Evolutionary conservation across 1,284 basidiomycete genomes (phyloP), one percentile per base, ranked within the genome.

Genomic region (Sanghuangporus baumii): DNA sequence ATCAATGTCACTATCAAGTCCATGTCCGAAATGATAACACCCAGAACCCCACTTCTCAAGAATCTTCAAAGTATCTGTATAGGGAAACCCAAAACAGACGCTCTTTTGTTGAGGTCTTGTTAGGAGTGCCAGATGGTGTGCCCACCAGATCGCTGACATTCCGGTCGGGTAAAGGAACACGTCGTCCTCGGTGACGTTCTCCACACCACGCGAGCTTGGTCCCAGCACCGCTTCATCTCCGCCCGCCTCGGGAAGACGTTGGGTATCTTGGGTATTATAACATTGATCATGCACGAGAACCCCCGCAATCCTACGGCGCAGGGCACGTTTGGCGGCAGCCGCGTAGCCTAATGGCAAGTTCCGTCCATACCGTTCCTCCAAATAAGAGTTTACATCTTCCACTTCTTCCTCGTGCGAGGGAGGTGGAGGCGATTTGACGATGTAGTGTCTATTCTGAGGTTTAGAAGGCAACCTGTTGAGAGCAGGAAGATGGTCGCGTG

Each of bases 31-130:
- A 78, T 98, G 97, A 73, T 94, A 82, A 68, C 90, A 94, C 0
- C 97, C 97, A 0, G 93, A 92, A 0, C 97, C 97, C 94, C 96
- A 99, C 75, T 99, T 98, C 68, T 96, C 81, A 3, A 99, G 79
- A 50, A 97, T 86, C 75, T 99, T 99, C 65, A 98, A 83, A n/a
- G 96, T 98, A 74, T 99, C 97, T 8, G 89, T 94, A 74, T 98
- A 99, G 0, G 96, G 92, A 75, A 99, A 99, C 18, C 94, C 95
- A 69, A 96, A 97, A 71, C 93, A 96, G 41, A 95, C 83, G 69
- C 91, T 94, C 77, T 95, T 96, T n/a, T 86, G 87, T 52, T 74
- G 67, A 60, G 79, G 84, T 61, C 72, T 74, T 5, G 76, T 75
- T 12, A 76, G 76, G 55, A 90, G 76, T 6, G 84, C 83, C 2